Percentiles rank a stretch among this genome's conserved stretches.
Conservation (phyloP, 1,284 basidiomycete genomes). For the Pseudozyma thailandica region DNA sequence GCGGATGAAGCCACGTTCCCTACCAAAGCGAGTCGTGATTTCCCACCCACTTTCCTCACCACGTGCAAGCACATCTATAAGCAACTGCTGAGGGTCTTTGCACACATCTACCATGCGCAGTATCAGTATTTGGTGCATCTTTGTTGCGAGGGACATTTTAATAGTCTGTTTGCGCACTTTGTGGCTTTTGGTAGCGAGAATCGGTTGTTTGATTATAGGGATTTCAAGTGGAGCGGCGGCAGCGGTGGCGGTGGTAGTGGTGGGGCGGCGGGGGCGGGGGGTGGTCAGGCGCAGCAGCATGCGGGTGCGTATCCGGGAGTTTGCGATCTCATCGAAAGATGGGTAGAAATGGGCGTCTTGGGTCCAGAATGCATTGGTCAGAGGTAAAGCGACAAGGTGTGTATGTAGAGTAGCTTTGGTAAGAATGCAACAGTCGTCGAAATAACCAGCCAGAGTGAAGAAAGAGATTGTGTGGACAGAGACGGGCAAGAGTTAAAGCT, state of each 20-base stretch:
- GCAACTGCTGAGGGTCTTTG: conserved; percentile 94
- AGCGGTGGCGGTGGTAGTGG: not conserved
- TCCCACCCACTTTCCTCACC: conserved; percentile 86
- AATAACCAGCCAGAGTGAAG: no score
- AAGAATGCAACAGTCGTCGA: no score
- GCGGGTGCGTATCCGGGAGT: conserved; percentile 73
- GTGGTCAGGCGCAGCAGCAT: conserved; percentile 67
- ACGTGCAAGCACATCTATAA: conserved; percentile 97
- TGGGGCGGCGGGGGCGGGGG: conserved; percentile 47
- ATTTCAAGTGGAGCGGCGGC: conserved; percentile 74
- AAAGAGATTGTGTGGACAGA: no score
- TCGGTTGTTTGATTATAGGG: conserved; percentile 78
- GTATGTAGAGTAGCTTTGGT: no score
- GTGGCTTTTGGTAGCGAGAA: conserved; percentile 86
- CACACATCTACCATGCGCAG: conserved; percentile 96
- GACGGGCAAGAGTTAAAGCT: no score
- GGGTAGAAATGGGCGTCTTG: conserved; percentile 83
- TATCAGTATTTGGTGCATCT: conserved; percentile 90
- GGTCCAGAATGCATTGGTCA: conserved; percentile 69
- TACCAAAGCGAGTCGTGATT: conserved; percentile 93
- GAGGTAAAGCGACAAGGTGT: no score
- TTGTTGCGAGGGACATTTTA: conserved; percentile 94
- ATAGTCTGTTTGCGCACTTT: conserved; percentile 97
- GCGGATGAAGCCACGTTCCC: conserved; percentile 94
- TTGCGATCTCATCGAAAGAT: conserved; percentile 87